Base-by-base conservation (phyloP, 306 rosid species). In the Gastrolobium bilobum region DNA sequence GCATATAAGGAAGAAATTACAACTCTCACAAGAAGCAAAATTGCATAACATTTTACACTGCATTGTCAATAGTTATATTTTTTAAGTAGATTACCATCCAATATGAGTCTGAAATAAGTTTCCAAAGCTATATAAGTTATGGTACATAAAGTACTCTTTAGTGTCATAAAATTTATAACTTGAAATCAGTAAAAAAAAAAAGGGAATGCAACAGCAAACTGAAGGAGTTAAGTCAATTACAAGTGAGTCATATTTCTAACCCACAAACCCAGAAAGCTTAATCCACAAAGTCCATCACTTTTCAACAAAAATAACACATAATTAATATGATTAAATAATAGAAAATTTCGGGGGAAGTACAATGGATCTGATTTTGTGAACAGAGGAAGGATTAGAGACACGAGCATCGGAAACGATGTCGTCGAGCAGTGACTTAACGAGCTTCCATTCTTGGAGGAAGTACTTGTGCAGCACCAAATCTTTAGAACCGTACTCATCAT, bases 361-460 rank as follows among this genome's bases (percentile, higher is more conserved):
- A 63, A 95, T 95, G 90, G 97, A 91, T 91, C 97, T 93, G 88
- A 95, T 85, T 81, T 87, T 87, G 82, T 81, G 89, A 15, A 88
- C 89, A n/a, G 91, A 75, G 4, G 94, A 77, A 79, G 85, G 81
- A 50, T 82, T 62, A 59, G 94, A 81, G 84, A 95, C 98, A 37
- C 86, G 83, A 42, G 84, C 77, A 60, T 88, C 76, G 3, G 93
- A 87, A 85, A 93, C 93, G 81, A 87, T 95, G 87, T 85, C 93
- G 79, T 91, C 47, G 35, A 93, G 81, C 14, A 95, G 87, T 39
- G 94, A 90, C 73, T 90, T 88, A 76, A 95, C 88, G 69, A 87
- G 87, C 76, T 81, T 91, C 99, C 98, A 95, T 84, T 95, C 99
- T 64, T 79, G 94, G 56, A 95, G 98, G 85, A 95, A 95, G 84